These are phyloP conservation scores for Lactifluus subvellereus DNA, from an alignment of 768 basidiomycete genomes.

Conservation along the genomic window DNA sequence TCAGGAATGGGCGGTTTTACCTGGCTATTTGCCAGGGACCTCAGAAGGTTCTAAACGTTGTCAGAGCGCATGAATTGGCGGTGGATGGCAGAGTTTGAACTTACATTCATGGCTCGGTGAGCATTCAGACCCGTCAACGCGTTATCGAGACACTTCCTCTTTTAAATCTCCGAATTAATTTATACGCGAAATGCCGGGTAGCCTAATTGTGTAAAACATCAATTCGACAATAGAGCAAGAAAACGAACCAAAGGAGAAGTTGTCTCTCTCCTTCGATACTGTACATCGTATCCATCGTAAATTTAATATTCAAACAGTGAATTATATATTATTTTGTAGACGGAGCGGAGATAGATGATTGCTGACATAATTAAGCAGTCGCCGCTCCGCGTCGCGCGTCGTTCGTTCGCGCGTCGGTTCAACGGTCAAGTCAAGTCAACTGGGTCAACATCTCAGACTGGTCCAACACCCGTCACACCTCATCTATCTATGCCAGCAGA, in stretches of 20 bases:
- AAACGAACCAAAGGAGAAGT: neutral
- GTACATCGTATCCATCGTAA: neutral
- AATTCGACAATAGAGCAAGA: neutral
- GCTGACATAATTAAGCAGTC: constrained; percentile 18
- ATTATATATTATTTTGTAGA: neutral
- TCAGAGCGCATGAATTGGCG: constrained; percentile 19
- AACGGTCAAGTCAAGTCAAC: neutral
- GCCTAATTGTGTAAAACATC: too few species aligned
- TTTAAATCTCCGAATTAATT: constrained; percentile 29
- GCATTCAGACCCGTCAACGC: constrained; percentile 27
- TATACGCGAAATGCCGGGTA: constrained; percentile 3
- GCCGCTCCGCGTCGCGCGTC: constrained; percentile 17
- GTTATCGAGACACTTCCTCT: constrained; percentile 27
- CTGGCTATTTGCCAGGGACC: constrained; percentile 76
- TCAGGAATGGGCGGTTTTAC: constrained; percentile 54
- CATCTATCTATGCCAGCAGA: constrained; percentile 19
- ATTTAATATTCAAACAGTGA: neutral
- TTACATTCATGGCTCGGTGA: constrained; percentile 35
- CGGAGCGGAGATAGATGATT: constrained; percentile 1
- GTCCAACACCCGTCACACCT: neutral
- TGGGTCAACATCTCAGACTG: neutral
- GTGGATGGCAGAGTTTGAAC: constrained; percentile 31
- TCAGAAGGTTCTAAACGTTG: constrained; percentile 69
- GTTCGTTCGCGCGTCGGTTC: constrained; percentile 18
- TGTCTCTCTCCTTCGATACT: too few species aligned